Base-by-base conservation (phyloP, 148 eudicot genomes). In the Limonium bicolor region DNA sequence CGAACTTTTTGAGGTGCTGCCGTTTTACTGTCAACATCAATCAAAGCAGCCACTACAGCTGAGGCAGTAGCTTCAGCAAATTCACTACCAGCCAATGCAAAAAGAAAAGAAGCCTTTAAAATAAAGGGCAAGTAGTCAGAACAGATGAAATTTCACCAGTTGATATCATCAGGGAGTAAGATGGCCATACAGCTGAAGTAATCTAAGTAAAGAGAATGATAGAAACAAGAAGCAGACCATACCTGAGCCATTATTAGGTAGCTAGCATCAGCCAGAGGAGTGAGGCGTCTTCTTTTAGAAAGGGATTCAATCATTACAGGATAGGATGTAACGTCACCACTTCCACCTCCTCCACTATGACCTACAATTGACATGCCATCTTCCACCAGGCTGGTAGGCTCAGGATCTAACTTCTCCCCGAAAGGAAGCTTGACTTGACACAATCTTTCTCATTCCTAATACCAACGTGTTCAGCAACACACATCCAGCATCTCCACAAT, bases 221-320 rank as follows among this genome's bases (percentile, higher is more conserved):
- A 7, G 7, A 7, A 29, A 8, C 12, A 29, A 7, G 33, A 8
- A 29, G 33, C 12, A 7, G n/a, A n/a, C n/a, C n/a, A 50, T 73
- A 90, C 99, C 93, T 90, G 95, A 18, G 94, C 94, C 88, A 92
- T 71, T 30, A 92, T 85, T 29, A 95, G 99, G 67, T 92, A 84
- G 66, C 99, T 92, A 27, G 88, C 71, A 65, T 92, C 95, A 47
- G 93, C 85, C 53, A 85, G 74, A n/a, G n/a, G n/a, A 20, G 76
- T 68, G 31, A 82, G 82, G 36, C 78, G 69, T 61, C 56, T 54
- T 69, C 59, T 78, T 66, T 92, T 92, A 28, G 68, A 62, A 53
- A 50, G 51, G 50, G 58, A 55, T 39, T 59, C 72, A 43, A 11
- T 54, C 27, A 44, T 68, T 27, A 51, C n/a, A n/a, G n/a, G n/a